Conservation (phyloP, 2,329 filamentous ascomycete species). For the Metarhizium anisopliae region DNA sequence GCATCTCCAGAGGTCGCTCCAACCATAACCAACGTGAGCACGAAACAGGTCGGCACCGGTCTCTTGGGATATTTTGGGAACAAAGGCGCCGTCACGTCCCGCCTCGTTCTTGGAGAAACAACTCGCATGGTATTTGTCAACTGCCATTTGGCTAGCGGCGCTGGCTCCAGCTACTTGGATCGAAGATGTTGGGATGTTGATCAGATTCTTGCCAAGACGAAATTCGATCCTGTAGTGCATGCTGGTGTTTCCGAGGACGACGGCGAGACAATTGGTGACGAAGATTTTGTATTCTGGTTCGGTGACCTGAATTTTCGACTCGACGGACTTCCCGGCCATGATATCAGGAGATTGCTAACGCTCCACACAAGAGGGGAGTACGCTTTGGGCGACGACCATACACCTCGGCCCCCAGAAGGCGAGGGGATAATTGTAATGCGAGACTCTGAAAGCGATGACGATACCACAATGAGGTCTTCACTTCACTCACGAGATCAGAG, state of each 20-base stretch:
- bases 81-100: slow-evolving; percentile 78
- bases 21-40: slow-evolving; percentile 74
- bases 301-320: slow-evolving; percentile 93
- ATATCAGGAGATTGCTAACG: slow-evolving; percentile 76
- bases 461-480: slow-evolving; percentile 26
- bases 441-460: slow-evolving; percentile 37
- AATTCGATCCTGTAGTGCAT: slow-evolving; percentile 65
- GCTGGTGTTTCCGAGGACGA: slow-evolving; percentile 58
- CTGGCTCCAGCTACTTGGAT: slow-evolving; percentile 67
- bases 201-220: slow-evolving; percentile 67
- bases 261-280: slow-evolving; percentile 67
- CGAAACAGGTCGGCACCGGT: slow-evolving; percentile 76
- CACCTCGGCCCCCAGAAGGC: slow-evolving; percentile 30
- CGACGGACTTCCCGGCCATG: slow-evolving; percentile 78
- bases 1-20: slow-evolving; percentile 68
- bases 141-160: slow-evolving; percentile 81
- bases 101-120: slow-evolving; percentile 80
- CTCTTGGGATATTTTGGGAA: slow-evolving; percentile 92
- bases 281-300: slow-evolving; percentile 94
- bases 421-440: slow-evolving; percentile 42
- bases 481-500: slow-evolving; percentile 23
- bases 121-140: slow-evolving; percentile 87
- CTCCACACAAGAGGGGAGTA: slow-evolving; percentile 77
- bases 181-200: slow-evolving; percentile 82
- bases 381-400: slow-evolving; percentile 38